Base-by-base conservation (phyloP, 2,329 filamentous ascomycete species). In the Chaetomiaceae sp. region DNA sequence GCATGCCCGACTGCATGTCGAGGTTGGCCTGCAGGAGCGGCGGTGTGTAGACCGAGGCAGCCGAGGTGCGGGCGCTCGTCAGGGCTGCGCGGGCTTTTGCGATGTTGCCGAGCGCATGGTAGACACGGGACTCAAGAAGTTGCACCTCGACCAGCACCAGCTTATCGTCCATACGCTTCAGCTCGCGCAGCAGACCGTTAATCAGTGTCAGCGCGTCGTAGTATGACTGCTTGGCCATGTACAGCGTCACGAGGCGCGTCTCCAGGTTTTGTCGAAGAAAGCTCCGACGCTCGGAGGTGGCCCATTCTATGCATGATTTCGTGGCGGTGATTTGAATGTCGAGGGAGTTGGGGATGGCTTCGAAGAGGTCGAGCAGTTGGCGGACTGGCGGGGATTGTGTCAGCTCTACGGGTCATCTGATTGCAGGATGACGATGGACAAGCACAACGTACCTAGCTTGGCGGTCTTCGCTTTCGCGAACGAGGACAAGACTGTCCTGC, bases 281-380 rank as follows among this genome's bases (percentile, higher is more conserved):
- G 50, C 88, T 88, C 63, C 93, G 86, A 60, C 90, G 86, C 73
- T 97, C 89, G 42, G 88, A 86, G 45, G 91, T 88, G 39, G 93
- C 93, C 93, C 93, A 98, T 72, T 97, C 91, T 81, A 98, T 98
- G 74, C 89, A 97, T 70, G 93, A 95, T 71, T 95, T 95, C 62
- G 93, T 98, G 60, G 96, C 88, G 66, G 83, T 74, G 66, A 95
- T 89, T 73, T 98, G 93, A 64, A 84, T 87, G 66, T 98, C 93
- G 73, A 86, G 86, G 59, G 88, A 93, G 70, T 96, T 86, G 61
- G 94, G 93, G 60, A 97, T 96, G 62, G 86, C 80, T 60, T 86
- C 82, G 75, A 97, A 93, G 66, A 96, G 83, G 68, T 98, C 93
- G 66, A 98, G 86, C 20, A 98, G 82, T 71, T 96, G 89, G 59